These are phyloP conservation scores for Candida michaelii DNA, from an alignment of 805 yeast species.

Conservation along the genomic window DNA sequence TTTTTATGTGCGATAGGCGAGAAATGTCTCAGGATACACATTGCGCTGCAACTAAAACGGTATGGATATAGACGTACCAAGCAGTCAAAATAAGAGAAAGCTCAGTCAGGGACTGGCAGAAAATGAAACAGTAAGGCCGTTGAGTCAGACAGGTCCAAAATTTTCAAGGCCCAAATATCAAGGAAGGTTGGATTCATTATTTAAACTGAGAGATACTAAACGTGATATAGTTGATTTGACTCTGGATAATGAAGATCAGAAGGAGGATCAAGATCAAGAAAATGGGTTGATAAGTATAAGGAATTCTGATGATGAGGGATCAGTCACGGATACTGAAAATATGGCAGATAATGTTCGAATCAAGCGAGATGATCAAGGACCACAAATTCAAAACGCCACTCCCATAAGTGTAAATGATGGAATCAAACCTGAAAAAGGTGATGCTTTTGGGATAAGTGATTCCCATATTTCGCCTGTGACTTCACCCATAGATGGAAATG, in stretches of 20 bases:
- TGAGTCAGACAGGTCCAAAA: background rate
- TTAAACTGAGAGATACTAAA: background rate
- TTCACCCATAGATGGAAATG: background rate
- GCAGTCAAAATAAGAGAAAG: background rate
- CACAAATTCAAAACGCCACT: background rate
- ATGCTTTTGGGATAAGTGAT: no score
- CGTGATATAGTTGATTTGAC: slow-evolving; percentile 11
- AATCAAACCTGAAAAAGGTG: background rate
- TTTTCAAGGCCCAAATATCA: background rate
- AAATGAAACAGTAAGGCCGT: background rate
- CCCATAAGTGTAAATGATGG: no score
- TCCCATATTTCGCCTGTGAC: no score
- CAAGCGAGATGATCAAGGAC: no score
- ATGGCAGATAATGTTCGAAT: no score
- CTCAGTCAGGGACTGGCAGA: background rate
- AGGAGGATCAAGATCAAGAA: background rate
- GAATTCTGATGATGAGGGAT: no score
- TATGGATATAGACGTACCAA: slow-evolving; percentile 1
- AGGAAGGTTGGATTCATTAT: slow-evolving; percentile 4
- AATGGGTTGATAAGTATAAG: no score
- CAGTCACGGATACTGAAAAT: no score
- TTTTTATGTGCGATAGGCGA: no score
- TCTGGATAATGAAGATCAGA: slow-evolving; percentile 10
- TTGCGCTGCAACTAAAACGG: background rate
- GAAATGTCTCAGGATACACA: no score